These are phyloP conservation scores for Tetrahymena malaccensis DNA, from an alignment of 73 alveolate genomes.

Conservation along the genomic window DNA sequence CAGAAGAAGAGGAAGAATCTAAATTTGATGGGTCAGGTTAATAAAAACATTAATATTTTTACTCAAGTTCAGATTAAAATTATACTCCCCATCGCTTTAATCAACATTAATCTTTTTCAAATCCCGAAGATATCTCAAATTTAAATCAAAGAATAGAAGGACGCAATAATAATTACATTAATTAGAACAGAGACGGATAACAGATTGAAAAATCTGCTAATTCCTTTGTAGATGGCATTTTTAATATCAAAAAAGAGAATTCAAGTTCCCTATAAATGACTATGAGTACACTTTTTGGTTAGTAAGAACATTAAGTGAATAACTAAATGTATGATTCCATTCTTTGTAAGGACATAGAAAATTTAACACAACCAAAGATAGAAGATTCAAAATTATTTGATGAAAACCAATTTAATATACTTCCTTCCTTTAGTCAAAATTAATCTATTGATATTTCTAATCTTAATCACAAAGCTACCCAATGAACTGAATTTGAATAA, in stretches of 20 bases:
- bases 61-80: neutral
- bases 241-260: neutral
- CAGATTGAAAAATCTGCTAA: neutral
- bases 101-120: neutral
- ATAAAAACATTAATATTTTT: neutral
- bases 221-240: neutral
- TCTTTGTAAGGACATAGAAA: neutral
- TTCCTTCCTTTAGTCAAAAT: neutral
- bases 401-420: neutral
- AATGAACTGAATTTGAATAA: neutral
- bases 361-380: neutral
- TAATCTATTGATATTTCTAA: neutral
- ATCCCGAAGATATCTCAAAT: neutral
- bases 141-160: neutral
- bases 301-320: neutral
- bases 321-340: neutral
- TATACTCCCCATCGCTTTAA: neutral
- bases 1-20: neutral
- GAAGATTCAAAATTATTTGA: neutral
- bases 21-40: neutral
- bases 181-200: neutral
- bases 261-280: neutral
- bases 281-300: neutral
- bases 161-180: no score
- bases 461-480: neutral